Base-by-base conservation (phyloP, 1,284 basidiomycete genomes). In the Waitea zeae region DNA sequence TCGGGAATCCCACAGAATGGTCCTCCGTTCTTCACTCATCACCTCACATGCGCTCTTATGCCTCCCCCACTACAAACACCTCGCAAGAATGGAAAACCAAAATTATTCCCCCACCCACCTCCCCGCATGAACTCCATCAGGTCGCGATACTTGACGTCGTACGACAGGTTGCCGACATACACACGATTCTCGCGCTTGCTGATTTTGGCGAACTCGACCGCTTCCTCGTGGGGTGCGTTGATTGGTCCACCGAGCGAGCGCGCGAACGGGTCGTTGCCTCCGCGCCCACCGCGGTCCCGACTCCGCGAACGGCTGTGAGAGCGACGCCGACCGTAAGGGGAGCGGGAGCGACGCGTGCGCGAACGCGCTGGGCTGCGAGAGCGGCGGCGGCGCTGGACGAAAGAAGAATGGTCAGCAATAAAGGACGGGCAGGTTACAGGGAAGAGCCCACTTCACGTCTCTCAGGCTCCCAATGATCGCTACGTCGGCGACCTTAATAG, bases 91-190 rank as follows among this genome's bases (percentile, higher is more conserved):
- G n/a, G n/a, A n/a, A n/a, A n/a, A n/a, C n/a, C n/a, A n/a, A n/a
- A n/a, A n/a, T n/a, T n/a, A 66, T 26, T 66, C 73, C 72, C 72
- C 73, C 61, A 92, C 89, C 78, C 84, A 95, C 90, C 89, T 89
- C 86, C 84, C 76, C 81, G 71, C 87, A 93, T 92, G 55, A 92
- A 93, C 76, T 90, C 83, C 71, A 90, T 88, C 61, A 97, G 69
- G 64, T 95, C 89, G 60, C 84, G 77, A 64, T 92, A 95, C 62
- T 83, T 92, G 73, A 90, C 86, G 57, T 92, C 86, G 68, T 95
- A 97, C 53, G 81, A 84, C 58, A 97, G 73, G 58, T 97, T 97
- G 52, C 92, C 93, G 54, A 97, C 88, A 52, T 98, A 97, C 49
- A 97, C 88, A 44, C 93, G 72, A 59, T 96, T 92, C 66, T 97